Evolutionary conservation across 495 filamentous ascomycete species (phyloP), one percentile per base, ranked within the genome.

Genomic region (Annulohypoxylon maeteangense): DNA sequence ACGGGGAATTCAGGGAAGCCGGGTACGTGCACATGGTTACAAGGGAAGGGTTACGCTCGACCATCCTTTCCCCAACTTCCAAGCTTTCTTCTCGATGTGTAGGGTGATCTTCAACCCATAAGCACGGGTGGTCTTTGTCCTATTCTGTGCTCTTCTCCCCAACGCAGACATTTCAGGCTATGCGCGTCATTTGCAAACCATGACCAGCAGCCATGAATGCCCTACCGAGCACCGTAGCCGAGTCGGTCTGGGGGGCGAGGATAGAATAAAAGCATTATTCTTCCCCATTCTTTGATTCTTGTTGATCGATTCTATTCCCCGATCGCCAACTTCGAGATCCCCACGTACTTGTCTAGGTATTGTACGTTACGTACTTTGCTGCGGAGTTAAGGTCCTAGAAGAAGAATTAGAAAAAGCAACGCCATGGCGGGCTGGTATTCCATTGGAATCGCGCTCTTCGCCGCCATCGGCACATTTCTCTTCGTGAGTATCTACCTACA

Each of bases 381-480:
- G 27, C 42, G 42, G 44, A 58, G 51, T 48, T 51, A 31, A 32
- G 50, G n/a, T 5, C 16, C 34, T 20, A n/a, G 14, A 11, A 54
- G 34, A 6, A 29, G 22, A 31, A 18, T 7, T 53, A 34, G 20
- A 48, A 57, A 62, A 47, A 51, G n/a, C 8, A 54, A 40, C 34
- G 23, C 32, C 55, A 75, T 75, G 72, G 68, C 55, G 50, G 53
- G 64, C 36, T 78, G 65, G 67, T 76, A 76, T 51, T 78, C 83
- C 12, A 72, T 87, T 31, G 83, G 83, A 14, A 75, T 88, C 61
- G 86, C 84, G 57, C 67, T 86, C 34, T 87, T 86, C 67, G 85
- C 86, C 54, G 84, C 85, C 31, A 85, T 88, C 57, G 86, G 86
- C 68, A 86, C 86, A 3, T 88, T 87, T 70, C 79, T 88, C 63